Percentiles rank a stretch among this genome's conserved stretches.
Conservation (phyloP, 345 rosid genomes). For the Psidium guajava region DNA sequence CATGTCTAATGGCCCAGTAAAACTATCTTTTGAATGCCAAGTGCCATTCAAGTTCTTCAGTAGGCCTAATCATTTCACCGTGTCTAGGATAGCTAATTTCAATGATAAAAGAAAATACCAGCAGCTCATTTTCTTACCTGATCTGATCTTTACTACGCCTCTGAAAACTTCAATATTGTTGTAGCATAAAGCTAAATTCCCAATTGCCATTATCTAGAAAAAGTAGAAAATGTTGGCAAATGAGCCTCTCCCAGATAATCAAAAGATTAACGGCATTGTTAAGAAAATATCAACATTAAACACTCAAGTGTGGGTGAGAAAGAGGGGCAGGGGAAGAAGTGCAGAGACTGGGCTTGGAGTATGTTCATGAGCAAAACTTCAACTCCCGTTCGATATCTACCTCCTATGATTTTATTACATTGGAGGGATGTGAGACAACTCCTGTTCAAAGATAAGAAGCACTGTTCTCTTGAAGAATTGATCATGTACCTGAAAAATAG, state of each 20-base stretch:
- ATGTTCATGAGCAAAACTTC: not conserved
- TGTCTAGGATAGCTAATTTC: not conserved
- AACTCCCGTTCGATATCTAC: not conserved
- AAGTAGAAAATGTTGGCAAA: not conserved
- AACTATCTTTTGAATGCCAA: not conserved
- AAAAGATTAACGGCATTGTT: not conserved
- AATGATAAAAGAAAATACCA: not conserved
- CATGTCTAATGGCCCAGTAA: not conserved
- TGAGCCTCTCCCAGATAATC: not conserved
- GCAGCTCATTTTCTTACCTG: constrained; percentile 41
- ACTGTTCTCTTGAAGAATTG: not conserved
- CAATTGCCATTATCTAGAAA: constrained; percentile 81
- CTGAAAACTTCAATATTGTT: constrained; percentile 81
- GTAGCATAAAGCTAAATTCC: constrained; percentile 82
- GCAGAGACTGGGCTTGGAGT: not conserved
- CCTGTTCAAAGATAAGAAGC: not conserved
- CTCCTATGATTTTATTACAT: not conserved
- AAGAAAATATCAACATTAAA: not conserved
- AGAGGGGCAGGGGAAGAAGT: not conserved
- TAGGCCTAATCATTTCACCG: not conserved
- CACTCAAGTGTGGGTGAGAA: not conserved
- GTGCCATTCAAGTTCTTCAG: not conserved
- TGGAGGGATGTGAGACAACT: not conserved
- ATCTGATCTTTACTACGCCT: constrained; percentile 90
- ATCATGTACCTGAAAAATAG: constrained; percentile 58